phyloP scores from a whole-genome alignment of 164 flowering plant genomes.

The Litsea cubeba region DNA sequence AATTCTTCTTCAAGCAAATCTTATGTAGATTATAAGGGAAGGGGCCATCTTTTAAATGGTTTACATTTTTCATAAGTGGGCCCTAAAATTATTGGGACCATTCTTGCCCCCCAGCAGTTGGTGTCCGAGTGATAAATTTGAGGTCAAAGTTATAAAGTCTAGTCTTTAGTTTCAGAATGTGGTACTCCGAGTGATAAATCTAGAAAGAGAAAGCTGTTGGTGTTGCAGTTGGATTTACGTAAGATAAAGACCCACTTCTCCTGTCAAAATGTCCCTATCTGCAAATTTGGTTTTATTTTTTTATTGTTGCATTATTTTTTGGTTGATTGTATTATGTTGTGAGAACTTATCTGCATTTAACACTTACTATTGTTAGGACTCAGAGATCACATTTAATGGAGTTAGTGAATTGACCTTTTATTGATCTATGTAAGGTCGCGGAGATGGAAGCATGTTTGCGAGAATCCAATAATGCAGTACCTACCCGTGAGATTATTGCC shows the following conservation, averaged over 20 bases:
- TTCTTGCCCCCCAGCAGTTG: too few relatives aligned
- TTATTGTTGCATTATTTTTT: too few relatives aligned
- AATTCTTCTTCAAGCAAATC: too few relatives aligned
- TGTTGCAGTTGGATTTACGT: not conserved
- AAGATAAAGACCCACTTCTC: not conserved
- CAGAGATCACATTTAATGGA: not conserved
- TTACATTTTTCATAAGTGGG: too few relatives aligned
- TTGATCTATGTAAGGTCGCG: slow-evolving; percentile 36
- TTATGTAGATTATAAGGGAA: too few relatives aligned
- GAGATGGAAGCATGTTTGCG: slow-evolving; percentile 84
- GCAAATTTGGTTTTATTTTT: not conserved
- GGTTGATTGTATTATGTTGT: too few relatives aligned
- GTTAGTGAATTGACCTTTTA: not conserved
- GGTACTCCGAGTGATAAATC: not conserved
- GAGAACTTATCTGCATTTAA: not conserved
- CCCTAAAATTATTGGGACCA: too few relatives aligned
- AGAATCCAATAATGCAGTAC: slow-evolving; percentile 55
- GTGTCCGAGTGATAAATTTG: too few relatives aligned
- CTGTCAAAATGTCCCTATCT: not conserved
- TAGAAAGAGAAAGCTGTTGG: not conserved
- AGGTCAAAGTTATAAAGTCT: not conserved
- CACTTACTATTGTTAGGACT: not conserved
- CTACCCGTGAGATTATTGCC: slow-evolving; percentile 64
- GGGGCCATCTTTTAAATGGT: too few relatives aligned
- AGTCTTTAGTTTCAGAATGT: not conserved